Evolutionary conservation across 2,329 filamentous ascomycete species (phyloP).

Genomic region (Neofusicoccum ribis): DNA sequence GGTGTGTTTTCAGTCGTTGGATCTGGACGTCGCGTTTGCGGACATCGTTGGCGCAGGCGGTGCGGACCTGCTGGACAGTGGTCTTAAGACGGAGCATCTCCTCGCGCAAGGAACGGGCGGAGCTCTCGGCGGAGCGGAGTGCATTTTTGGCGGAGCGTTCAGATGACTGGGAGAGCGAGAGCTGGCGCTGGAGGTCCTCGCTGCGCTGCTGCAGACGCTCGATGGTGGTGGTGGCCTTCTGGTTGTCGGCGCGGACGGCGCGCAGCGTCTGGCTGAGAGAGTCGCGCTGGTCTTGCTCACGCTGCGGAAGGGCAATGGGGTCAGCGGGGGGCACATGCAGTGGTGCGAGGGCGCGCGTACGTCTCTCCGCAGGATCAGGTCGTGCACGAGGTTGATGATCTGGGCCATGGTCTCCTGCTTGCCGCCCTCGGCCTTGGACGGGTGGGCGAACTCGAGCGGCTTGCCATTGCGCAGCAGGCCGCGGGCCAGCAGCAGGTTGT

Average conservation of each 20-base stretch:
- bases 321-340: background rate
- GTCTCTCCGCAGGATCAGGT: constrained; percentile 85
- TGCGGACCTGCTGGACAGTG: constrained; percentile 77
- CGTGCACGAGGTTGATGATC: constrained; percentile 91
- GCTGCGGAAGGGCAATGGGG: constrained; percentile 50
- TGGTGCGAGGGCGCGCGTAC: constrained; percentile 52
- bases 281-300: constrained; percentile 87
- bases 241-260: constrained; percentile 70
- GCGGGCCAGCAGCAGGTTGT: constrained; percentile 65
- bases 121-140: constrained; percentile 71
- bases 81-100: constrained; percentile 78
- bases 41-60: constrained; percentile 86
- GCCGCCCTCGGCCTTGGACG: constrained; percentile 63
- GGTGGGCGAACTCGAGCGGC: constrained; percentile 78
- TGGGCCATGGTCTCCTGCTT: constrained; percentile 73
- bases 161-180: constrained; percentile 65
- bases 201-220: constrained; percentile 57
- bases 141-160: constrained; percentile 69
- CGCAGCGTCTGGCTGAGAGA: constrained; percentile 77
- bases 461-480: constrained; percentile 65
- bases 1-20: constrained; percentile 82
- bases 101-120: constrained; percentile 76
- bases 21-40: constrained; percentile 88
- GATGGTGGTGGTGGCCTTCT: constrained; percentile 71
- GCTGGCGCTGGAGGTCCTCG: constrained; percentile 57